Evolutionary conservation across 176 grass and related monocot species (phyloP).

Genomic region (Phyllostachys edulis): DNA sequence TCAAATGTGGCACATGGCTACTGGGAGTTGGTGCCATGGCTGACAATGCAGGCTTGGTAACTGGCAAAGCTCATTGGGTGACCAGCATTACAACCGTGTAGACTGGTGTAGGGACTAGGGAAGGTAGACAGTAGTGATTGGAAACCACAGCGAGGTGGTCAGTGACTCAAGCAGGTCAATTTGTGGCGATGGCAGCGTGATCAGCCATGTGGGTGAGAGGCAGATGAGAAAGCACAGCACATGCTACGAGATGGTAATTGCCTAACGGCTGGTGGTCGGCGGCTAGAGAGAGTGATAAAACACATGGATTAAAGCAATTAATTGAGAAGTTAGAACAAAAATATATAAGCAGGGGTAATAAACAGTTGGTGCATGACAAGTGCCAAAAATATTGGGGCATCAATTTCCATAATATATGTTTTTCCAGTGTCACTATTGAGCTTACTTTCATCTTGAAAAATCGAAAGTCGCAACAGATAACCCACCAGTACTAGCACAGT

Average conservation of each 20-base stretch:
- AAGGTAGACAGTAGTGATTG: background rate
- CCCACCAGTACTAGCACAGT: slow-evolving; percentile 75
- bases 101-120: background rate
- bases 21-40: background rate
- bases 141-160: background rate
- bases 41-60: slow-evolving; percentile 12
- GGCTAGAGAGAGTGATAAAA: background rate
- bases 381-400: background rate
- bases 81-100: background rate
- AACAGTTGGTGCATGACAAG: background rate
- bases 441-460: background rate
- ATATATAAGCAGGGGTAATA: slow-evolving; percentile 3
- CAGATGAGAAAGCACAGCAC: background rate
- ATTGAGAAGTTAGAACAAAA: background rate
- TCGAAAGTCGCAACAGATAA: background rate
- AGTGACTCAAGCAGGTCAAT: slow-evolving; percentile 4
- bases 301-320: background rate
- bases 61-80: background rate
- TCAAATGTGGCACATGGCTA: background rate
- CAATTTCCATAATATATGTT: slow-evolving; percentile 1
- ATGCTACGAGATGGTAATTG: slow-evolving; percentile 4
- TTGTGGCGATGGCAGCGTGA: background rate
- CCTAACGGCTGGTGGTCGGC: background rate
- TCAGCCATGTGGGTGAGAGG: background rate
- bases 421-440: slow-evolving; percentile 1